Evolutionary conservation across 306 rosid genomes (phyloP), one percentile per base, ranked within the genome.

Genomic region (Sicyos baderoa): DNA sequence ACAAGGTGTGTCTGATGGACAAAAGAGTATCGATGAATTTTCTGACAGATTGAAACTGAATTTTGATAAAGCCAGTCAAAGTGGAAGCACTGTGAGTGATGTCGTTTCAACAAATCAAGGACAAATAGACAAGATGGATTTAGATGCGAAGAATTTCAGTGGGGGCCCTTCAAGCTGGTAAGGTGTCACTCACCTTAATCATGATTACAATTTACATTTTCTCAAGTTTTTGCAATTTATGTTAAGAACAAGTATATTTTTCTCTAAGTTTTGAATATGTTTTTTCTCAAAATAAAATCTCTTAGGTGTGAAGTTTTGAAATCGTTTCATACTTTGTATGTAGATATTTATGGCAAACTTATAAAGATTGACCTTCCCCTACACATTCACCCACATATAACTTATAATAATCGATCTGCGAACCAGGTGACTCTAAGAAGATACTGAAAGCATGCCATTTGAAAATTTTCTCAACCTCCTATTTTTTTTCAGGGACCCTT

Each of bases 101-200:
- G 70, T 78, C 16, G 66, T 73, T 49, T 62, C 81, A 37, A 77
- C 86, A 29, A 79, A 76, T 62, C 82, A 76, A 70, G 76, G 18
- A 52, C 79, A 77, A 64, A 75, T 72, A 76, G 72, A 72, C 75
- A 74, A 44, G 77, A 79, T 45, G 52, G 89, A 71, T 71, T 81
- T 73, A 68, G 79, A 23, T 76, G 72, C 79, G 0, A 81, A 84
- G 74, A 82, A 72, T 59, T 89, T 89, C 60, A 55, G 60, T 42
- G 96, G 98, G 27, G 96, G 87, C 6, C 89, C 93, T 64, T 87
- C 91, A n/a, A 80, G 87, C 77, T 92, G 96, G 98, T 92, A 83
- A n/a, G 83, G 23, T 73, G 57, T 54, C 68, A 47, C 16, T 54
- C 68, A 47, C 16, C 73, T 82, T 70, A 73, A 55, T 76, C 61